Percentiles rank a stretch among this genome's conserved stretches.
Conservation (phyloP, 1,139 yeast genomes). For the Meyerozyma smithsonii region DNA sequence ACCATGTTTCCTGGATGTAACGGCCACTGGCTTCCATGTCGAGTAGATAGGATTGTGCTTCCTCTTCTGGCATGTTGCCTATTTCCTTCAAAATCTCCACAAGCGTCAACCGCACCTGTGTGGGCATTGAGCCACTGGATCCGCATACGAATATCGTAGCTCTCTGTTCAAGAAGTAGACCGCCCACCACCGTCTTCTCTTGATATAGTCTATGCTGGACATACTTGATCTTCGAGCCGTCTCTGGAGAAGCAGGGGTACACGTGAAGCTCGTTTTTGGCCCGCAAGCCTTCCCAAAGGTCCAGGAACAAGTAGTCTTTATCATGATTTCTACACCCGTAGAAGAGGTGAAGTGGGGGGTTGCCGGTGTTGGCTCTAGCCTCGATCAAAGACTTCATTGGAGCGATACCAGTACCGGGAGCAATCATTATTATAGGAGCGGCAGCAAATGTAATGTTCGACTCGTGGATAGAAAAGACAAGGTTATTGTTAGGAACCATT, state of each 20-base stretch:
- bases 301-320: conserved; percentile 65
- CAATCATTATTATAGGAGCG: conserved; percentile 64
- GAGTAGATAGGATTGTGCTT: conserved; percentile 48
- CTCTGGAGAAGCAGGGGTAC: conserved; percentile 19
- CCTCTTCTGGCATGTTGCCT: conserved; percentile 32
- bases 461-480: conserved; percentile 54
- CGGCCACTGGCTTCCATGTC: conserved; percentile 63
- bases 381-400: conserved; percentile 73
- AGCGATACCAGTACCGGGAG: conserved; percentile 93
- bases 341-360: conserved; percentile 46
- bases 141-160: conserved; percentile 82
- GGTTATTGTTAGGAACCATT: conserved; percentile 41
- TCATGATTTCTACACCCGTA: conserved; percentile 69
- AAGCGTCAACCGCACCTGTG: conserved; percentile 76
- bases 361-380: conserved; percentile 13
- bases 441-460: conserved; percentile 34
- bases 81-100: conserved; percentile 51
- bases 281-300: conserved; percentile 44
- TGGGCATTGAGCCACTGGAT: conserved; percentile 92
- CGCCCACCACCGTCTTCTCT: conserved; percentile 42
- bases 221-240: conserved; percentile 41
- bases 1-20: conserved; percentile 94
- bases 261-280: conserved; percentile 18
- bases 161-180: conserved; percentile 46
- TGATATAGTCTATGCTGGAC: conserved; percentile 70